Conservation (phyloP, 257 asterid genomes). For the Nicotiana sylvestris region DNA sequence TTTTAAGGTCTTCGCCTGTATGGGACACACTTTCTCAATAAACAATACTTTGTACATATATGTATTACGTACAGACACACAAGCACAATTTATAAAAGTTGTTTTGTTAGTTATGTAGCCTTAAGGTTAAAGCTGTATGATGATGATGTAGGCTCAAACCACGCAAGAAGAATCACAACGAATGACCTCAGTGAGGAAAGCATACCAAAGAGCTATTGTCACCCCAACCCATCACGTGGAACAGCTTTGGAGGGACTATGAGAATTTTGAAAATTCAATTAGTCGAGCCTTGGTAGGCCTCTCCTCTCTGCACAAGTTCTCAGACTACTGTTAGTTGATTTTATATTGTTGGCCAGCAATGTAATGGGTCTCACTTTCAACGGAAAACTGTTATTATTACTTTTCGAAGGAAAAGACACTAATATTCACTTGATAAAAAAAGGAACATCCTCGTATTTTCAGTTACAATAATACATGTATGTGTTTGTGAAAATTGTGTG, state of each 20-base stretch:
- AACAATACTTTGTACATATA: background rate
- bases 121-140: conserved; percentile 16
- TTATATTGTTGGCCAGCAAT: background rate
- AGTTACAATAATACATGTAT: background rate
- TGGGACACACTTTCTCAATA: conserved; percentile 23
- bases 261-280: conserved; percentile 89
- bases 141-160: conserved; percentile 64
- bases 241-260: conserved; percentile 99
- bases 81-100: background rate
- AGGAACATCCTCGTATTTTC: background rate
- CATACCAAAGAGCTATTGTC: conserved; percentile 84
- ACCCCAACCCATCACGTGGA: conserved; percentile 87
- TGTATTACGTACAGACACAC: background rate
- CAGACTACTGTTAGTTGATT: conserved; percentile 2
- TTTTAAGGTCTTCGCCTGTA: conserved; percentile 84
- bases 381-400: background rate
- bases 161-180: conserved; percentile 72
- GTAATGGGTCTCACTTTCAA: background rate
- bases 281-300: conserved; percentile 84
- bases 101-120: conserved; percentile 12
- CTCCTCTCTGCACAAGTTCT: conserved; percentile 15
- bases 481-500: background rate
- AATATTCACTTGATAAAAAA: too few species aligned
- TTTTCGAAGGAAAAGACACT: background rate
- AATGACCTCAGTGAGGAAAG: conserved; percentile 80